Percentiles rank a stretch among this genome's conserved stretches.
Conservation (phyloP, 495 filamentous ascomycete genomes). For the Umbilicaria muhlenbergii region DNA sequence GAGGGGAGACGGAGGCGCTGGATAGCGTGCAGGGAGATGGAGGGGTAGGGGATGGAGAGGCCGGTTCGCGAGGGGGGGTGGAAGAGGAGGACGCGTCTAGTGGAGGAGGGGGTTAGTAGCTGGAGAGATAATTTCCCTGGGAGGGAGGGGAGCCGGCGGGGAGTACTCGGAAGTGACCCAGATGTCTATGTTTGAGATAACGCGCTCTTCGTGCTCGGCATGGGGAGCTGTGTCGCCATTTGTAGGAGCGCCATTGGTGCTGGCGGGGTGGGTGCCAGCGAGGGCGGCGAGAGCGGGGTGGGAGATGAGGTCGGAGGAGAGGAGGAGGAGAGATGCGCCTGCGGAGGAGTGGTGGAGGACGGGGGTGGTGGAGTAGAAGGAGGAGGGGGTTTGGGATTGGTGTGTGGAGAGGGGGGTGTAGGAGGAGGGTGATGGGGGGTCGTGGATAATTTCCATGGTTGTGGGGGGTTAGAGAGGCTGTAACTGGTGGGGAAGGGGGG, state of each 20-base stretch:
- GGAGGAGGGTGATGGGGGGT: conserved; percentile 30
- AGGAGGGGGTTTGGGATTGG: conserved; percentile 68
- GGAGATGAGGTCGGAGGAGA: conserved; percentile 23
- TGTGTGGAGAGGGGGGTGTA: conserved; percentile 66
- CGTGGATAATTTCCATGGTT: conserved; percentile 33
- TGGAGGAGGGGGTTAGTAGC: background rate
- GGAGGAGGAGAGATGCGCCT: conserved; percentile 9
- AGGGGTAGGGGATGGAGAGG: conserved; percentile 70
- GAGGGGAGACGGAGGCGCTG: conserved; percentile 39
- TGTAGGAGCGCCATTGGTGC: conserved; percentile 17
- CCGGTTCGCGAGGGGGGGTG: conserved; percentile 42
- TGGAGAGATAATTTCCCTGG: background rate
- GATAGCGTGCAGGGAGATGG: conserved; percentile 79
- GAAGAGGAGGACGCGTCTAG: conserved; percentile 43
- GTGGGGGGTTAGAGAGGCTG: background rate
- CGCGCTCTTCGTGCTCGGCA: conserved; percentile 18
- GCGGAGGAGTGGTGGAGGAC: conserved; percentile 57
- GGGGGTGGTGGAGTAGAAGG: conserved; percentile 65
- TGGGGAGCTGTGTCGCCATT: conserved; percentile 14
- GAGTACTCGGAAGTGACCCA: conserved; percentile 70
- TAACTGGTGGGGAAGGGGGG: no score
- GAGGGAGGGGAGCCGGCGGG: background rate
- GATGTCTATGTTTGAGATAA: conserved; percentile 41
- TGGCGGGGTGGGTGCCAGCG: conserved; percentile 14
- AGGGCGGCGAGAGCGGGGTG: conserved; percentile 34